Base-by-base conservation (phyloP, 768 basidiomycete genomes). In the Pleurotus djamor region DNA sequence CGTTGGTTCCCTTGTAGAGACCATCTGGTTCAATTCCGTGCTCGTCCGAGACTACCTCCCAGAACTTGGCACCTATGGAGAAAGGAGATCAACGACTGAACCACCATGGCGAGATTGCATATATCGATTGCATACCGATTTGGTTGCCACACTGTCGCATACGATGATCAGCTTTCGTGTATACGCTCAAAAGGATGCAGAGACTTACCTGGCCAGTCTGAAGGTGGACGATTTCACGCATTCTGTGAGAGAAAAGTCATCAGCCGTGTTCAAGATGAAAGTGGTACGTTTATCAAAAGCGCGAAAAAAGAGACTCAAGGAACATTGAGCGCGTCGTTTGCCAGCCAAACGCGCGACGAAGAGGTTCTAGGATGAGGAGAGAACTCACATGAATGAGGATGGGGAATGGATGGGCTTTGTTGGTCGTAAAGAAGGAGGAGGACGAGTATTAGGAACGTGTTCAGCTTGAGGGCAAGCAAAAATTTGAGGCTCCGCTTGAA, bases 201-300 rank as follows among this genome's bases (percentile, higher is more conserved):
- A 36, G 52, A 72, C 80, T 67, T 69, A 94, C 94, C 87, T 97
- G 96, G 80, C 96, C 96, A 64, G 96, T 98, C 77, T 98, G 96
- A 71, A 98, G 88, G 80, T 98, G 96, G 74, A 98, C 96, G 79
- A 98, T 98, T 88, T 98, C 96, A 83, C 96, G 92, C 92, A 94
- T 94, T 83, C 92, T 94, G 67, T 47, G 71, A 67, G 63, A 69
- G 70, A 57, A 63, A 67, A 75, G 72, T 57, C 61, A 64, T 61
- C 64, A 61, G 57, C 52, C 67, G 60, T 59, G 48, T 61, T 57
- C 48, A 63, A 54, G 57, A 58, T 58, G 41, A 72, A 77, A 77
- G 72, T 80, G 79, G 79, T 80, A 78, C 78, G 79, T 80, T 74
- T 74, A 70, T 70, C 65, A 64, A 69, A 28, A 72, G 54, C 54